These are phyloP conservation scores for Sclerotinia sclerotiorum DNA, from an alignment of 2,329 filamentous ascomycete species.

Conservation along the genomic window DNA sequence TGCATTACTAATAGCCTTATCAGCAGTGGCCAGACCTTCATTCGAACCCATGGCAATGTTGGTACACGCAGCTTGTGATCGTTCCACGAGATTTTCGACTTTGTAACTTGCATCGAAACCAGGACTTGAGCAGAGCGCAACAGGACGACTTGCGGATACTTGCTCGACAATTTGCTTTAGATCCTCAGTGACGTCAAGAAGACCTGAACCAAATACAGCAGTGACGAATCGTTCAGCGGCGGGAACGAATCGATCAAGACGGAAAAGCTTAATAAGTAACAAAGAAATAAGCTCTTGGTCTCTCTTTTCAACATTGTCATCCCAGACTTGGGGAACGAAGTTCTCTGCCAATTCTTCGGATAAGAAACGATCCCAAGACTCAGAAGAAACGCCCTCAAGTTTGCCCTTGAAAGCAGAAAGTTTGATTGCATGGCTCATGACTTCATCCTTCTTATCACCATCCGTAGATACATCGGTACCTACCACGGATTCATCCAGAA, in stretches of 20 bases:
- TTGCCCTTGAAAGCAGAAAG: constrained; percentile 72
- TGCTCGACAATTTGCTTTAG: constrained; percentile 81
- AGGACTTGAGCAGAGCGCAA: constrained; percentile 89
- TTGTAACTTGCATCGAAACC: constrained; percentile 99
- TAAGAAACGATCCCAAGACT: constrained; percentile 80
- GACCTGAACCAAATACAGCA: constrained; percentile 76
- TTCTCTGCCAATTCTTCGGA: constrained; percentile 84
- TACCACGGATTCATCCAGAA: constrained; percentile 75
- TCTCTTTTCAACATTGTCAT: constrained; percentile 59
- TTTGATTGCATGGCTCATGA: constrained; percentile 66
- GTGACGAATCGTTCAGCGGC: constrained; percentile 87
- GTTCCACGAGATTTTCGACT: constrained; percentile 90
- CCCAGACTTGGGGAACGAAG: constrained; percentile 75
- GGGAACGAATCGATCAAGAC: constrained; percentile 92
- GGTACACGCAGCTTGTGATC: constrained; percentile 77
- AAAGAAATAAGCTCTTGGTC: constrained; percentile 82
- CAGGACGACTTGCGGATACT: constrained; percentile 79
- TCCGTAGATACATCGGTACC: constrained; percentile 78
- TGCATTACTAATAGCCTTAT: constrained; percentile 92
- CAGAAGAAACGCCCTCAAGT: constrained; percentile 60
- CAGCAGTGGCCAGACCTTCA: constrained; percentile 85
- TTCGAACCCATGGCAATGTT: constrained; percentile 99
- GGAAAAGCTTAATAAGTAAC: constrained; percentile 88
- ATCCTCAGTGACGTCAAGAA: constrained; percentile 84
- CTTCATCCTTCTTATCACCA: constrained; percentile 62